A percentile compares a stretch with the other conserved stretches of the same genome.
Conservation (phyloP, 495 filamentous ascomycete species). For the Aspergillus panamensis region DNA sequence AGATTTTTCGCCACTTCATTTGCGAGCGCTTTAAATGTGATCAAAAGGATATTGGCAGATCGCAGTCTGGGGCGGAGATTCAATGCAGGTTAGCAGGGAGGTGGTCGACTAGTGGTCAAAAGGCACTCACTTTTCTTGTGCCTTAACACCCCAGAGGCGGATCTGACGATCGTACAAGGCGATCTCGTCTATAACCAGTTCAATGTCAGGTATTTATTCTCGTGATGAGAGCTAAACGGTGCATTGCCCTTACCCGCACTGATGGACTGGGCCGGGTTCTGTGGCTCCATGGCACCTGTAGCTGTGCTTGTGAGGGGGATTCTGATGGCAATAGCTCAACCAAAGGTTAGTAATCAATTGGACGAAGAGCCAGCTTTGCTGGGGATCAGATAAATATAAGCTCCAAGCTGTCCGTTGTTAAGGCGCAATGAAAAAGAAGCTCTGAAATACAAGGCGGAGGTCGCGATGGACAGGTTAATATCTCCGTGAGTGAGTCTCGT, state of each 20-base stretch:
- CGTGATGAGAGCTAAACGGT: background rate
- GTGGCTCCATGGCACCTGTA: slow-evolving; percentile 30
- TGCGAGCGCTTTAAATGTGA: slow-evolving; percentile 83
- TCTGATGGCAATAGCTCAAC: background rate
- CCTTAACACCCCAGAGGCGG: slow-evolving; percentile 95
- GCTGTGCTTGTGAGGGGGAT: background rate
- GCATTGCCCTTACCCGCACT: slow-evolving; percentile 46
- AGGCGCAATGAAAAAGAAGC: background rate
- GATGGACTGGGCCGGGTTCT: slow-evolving; percentile 41
- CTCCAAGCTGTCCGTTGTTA: background rate
- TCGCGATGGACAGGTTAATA: too few species aligned
- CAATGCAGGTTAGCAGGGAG: slow-evolving; percentile 1
- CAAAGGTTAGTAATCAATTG: background rate
- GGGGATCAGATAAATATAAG: background rate
- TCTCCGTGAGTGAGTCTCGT: too few species aligned
- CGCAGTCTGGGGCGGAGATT: slow-evolving; percentile 60
- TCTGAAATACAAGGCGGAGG: slow-evolving; percentile 1
- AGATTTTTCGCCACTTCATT: slow-evolving; percentile 97
- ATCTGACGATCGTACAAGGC: slow-evolving; percentile 98
- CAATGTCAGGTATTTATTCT: slow-evolving; percentile 8
- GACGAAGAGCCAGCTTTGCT: background rate
- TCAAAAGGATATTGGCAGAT: slow-evolving; percentile 83
- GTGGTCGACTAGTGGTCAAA: background rate
- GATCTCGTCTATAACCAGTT: slow-evolving; percentile 69
- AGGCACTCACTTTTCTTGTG: slow-evolving; percentile 67